Percentiles rank a stretch among this genome's conserved stretches.
Evolutionary conservation across 371 early-diverging fungal species (phyloP).

Genomic region (Mortierella polycephala): DNA sequence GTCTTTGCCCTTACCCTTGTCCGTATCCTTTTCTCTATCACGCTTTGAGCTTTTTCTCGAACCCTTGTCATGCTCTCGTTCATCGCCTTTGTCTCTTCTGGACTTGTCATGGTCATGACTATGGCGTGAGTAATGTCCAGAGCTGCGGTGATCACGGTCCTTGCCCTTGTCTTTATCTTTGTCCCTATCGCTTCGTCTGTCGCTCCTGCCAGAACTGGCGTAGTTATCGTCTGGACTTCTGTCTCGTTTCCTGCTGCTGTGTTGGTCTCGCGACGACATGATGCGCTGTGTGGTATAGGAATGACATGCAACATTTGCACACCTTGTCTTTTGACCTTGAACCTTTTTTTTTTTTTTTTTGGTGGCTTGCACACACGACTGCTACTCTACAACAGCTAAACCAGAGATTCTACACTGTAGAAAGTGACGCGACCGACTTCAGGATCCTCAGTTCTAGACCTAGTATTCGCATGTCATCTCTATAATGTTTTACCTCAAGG

Average conservation of each 20-base stretch:
- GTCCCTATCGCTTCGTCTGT: neutral
- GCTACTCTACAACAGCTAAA: neutral
- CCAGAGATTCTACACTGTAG: too few relatives aligned
- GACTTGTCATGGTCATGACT: neutral
- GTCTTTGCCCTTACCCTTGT: slow-evolving; percentile 1
- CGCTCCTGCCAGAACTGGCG: neutral
- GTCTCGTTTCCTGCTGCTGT: slow-evolving; percentile 34
- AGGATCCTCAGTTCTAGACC: too few relatives aligned
- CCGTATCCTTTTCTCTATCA: slow-evolving; percentile 7
- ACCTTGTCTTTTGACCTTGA: too few relatives aligned
- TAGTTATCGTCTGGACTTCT: slow-evolving; percentile 16
- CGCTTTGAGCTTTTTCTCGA: slow-evolving; percentile 22
- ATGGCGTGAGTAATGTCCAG: slow-evolving; percentile 13
- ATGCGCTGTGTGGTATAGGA: neutral
- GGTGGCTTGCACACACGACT: slow-evolving; percentile 5
- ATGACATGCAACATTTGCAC: neutral
- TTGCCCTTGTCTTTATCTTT: slow-evolving; percentile 14
- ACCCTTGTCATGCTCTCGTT: slow-evolving; percentile 1
- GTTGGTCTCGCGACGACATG: slow-evolving; percentile 45
- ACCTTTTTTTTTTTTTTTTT: neutral
- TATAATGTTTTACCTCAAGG: too few relatives aligned
- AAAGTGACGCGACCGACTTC: too few relatives aligned
- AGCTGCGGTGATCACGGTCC: slow-evolving; percentile 13
- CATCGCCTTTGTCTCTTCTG: slow-evolving; percentile 2
- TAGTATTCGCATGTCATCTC: too few relatives aligned